Conservation (phyloP, 2,329 filamentous ascomycete species). For the Colletotrichum musicola region DNA sequence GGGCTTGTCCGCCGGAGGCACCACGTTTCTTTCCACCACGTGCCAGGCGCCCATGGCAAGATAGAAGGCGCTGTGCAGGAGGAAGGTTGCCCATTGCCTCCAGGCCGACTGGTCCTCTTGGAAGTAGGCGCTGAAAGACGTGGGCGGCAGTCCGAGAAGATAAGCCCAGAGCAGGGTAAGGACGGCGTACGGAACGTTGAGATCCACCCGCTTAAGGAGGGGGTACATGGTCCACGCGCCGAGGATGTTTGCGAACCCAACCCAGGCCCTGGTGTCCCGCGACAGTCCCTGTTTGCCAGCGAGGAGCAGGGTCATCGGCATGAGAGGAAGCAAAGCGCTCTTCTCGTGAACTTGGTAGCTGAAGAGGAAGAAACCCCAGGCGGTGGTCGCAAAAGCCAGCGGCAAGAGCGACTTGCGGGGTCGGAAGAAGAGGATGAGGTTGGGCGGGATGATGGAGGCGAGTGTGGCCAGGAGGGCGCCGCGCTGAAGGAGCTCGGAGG, state of each 20-base stretch:
- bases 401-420: slow-evolving; percentile 84
- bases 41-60: slow-evolving; percentile 85
- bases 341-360: slow-evolving; percentile 99
- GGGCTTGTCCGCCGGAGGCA: slow-evolving; percentile 81
- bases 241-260: slow-evolving; percentile 94
- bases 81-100: slow-evolving; percentile 69
- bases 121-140: slow-evolving; percentile 77
- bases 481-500: slow-evolving; percentile 78
- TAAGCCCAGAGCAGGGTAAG: slow-evolving; percentile 92
- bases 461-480: slow-evolving; percentile 82
- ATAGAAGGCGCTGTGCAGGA: slow-evolving; percentile 84
- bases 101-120: slow-evolving; percentile 60
- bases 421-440: slow-evolving; percentile 81
- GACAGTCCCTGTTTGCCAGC: slow-evolving; percentile 82
- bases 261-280: slow-evolving; percentile 85
- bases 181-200: slow-evolving; percentile 86
- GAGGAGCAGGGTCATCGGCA: slow-evolving; percentile 92
- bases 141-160: slow-evolving; percentile 86
- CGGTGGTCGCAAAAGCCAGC: slow-evolving; percentile 82
- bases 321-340: slow-evolving; percentile 89
- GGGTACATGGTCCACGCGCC: slow-evolving; percentile 96
- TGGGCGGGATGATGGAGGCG: slow-evolving; percentile 81
- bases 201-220: slow-evolving; percentile 84
- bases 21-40: slow-evolving; percentile 75
- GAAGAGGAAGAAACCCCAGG: slow-evolving; percentile 98